These are phyloP conservation scores for Nyctanthes arbortristis DNA, from an alignment of 257 asterid species.

Conservation along the genomic window DNA sequence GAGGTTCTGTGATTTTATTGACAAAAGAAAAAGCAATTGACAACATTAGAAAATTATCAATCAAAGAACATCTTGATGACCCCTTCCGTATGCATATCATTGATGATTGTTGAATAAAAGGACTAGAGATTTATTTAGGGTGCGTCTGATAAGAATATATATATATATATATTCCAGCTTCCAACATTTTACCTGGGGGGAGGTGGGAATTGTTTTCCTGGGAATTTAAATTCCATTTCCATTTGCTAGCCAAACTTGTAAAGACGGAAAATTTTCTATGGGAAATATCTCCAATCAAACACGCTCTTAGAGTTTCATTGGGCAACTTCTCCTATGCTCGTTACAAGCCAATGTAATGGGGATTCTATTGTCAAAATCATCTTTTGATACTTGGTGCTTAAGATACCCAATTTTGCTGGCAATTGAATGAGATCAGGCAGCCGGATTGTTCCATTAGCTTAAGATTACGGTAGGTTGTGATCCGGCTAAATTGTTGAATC, in stretches of 20 bases:
- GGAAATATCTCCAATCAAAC: too few species aligned
- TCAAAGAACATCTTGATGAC: neutral
- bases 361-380: conserved; percentile 3
- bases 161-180: too few species aligned
- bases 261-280: too few species aligned
- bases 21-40: too few species aligned
- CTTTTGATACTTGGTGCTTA: conserved; percentile 9
- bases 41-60: neutral
- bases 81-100: neutral
- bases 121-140: neutral
- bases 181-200: too few species aligned
- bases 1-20: too few species aligned
- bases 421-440: conserved; percentile 8
- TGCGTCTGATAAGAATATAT: too few species aligned
- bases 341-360: neutral
- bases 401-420: conserved; percentile 7
- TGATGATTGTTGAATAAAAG: neutral
- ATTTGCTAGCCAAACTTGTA: too few species aligned
- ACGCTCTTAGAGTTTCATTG: neutral
- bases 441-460: neutral
- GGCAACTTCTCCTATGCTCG: neutral
- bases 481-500: conserved; percentile 8
- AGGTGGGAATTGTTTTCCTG: too few species aligned
- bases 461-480: conserved; percentile 16
- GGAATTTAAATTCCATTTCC: too few species aligned